Percentiles rank a stretch among this genome's conserved stretches.
These are phyloP conservation scores for Crataegus laevigata DNA, from an alignment of 306 rosid species.

Conservation along the genomic window DNA sequence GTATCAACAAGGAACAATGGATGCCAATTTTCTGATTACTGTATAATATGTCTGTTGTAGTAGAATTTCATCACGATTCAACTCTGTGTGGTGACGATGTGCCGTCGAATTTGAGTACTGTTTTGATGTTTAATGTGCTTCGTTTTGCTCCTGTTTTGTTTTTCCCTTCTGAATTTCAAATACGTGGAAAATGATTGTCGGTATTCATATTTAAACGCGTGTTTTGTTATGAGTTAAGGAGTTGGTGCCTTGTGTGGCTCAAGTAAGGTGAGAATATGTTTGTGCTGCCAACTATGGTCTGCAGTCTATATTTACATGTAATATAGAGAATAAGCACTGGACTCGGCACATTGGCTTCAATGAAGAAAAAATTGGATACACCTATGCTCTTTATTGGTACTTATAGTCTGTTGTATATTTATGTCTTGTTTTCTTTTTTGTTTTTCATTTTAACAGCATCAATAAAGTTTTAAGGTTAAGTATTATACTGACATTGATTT, in stretches of 20 bases:
- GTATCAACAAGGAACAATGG: neutral
- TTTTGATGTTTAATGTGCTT: neutral
- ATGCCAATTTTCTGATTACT: neutral
- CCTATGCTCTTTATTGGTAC: neutral
- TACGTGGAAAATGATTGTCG: neutral
- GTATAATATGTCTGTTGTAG: neutral
- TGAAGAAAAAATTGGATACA: neutral
- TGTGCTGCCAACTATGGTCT: neutral
- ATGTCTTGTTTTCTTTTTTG: neutral
- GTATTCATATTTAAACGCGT: neutral
- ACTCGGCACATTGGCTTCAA: neutral
- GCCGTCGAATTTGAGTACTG: neutral
- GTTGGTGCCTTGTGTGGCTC: neutral
- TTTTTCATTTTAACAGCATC: neutral
- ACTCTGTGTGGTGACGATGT: neutral
- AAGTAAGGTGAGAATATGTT: neutral
- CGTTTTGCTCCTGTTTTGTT: neutral
- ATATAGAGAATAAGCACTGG: neutral
- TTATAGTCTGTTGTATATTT: neutral
- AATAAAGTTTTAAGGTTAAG: neutral
- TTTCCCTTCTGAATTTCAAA: neutral
- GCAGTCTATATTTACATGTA: neutral
- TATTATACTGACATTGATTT: slow-evolving; percentile 26
- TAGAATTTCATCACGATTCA: neutral
- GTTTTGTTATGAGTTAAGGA: neutral